phyloP scores from a whole-genome alignment of 768 basidiomycete species.

The Mycena rebaudengoi region DNA sequence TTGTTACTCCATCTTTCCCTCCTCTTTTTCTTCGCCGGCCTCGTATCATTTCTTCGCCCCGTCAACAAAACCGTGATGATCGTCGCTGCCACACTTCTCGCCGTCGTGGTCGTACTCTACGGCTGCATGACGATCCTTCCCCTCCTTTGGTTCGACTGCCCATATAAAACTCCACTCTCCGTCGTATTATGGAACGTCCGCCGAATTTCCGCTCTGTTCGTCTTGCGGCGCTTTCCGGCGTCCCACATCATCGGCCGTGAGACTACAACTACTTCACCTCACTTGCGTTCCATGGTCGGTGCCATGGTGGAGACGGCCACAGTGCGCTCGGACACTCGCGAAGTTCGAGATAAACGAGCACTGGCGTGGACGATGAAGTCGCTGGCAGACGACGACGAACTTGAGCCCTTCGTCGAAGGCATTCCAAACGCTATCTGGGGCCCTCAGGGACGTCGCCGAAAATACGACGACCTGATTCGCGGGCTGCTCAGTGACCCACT shows the following conservation, averaged over 20 bases:
- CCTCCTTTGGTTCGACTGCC: slow-evolving; percentile 14
- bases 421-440: slow-evolving; percentile 20
- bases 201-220: neutral
- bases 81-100: neutral
- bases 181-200: slow-evolving; percentile 17
- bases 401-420: slow-evolving; percentile 24
- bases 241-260: neutral
- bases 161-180: slow-evolving; percentile 23
- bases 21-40: slow-evolving; percentile 24
- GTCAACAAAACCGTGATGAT: slow-evolving; percentile 12
- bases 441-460: slow-evolving; percentile 14
- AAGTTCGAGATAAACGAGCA: slow-evolving; percentile 21
- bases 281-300: slow-evolving; percentile 14
- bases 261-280: neutral
- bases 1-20: slow-evolving; percentile 10
- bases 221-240: neutral
- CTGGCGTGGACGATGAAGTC: slow-evolving; percentile 28
- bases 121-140: slow-evolving; percentile 13
- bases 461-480: slow-evolving; percentile 27
- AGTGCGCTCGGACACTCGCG: slow-evolving; percentile 11
- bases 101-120: slow-evolving; percentile 8
- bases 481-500: slow-evolving; percentile 17
- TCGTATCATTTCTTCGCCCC: slow-evolving; percentile 19
- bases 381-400: slow-evolving; percentile 22
- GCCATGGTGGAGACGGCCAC: slow-evolving; percentile 22